Conservation (phyloP, 2,329 filamentous ascomycete species). For the Graphilbum sp. region DNA sequence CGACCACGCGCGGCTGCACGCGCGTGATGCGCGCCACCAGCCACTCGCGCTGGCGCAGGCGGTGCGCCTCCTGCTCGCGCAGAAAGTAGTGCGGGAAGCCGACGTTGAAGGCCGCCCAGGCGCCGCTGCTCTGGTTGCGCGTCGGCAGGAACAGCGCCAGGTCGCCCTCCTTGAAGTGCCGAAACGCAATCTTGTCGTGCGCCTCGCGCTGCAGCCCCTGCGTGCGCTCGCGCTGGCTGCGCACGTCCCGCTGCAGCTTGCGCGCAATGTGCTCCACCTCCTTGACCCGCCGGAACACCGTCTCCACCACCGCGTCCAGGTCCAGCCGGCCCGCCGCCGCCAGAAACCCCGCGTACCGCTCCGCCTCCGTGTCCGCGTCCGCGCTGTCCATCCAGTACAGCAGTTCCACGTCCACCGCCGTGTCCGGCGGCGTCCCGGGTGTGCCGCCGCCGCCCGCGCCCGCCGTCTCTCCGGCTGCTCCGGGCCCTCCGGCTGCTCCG, state of each 20-base stretch:
- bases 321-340: conserved; percentile 62
- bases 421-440: too few species aligned
- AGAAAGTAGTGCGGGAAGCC: conserved; percentile 95
- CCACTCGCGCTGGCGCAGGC: conserved; percentile 76
- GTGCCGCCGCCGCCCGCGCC: too few species aligned
- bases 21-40: conserved; percentile 86
- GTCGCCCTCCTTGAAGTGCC: conserved; percentile 91
- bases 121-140: conserved; percentile 80
- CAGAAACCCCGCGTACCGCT: conserved; percentile 62
- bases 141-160: conserved; percentile 88
- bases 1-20: conserved; percentile 84
- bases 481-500: background rate
- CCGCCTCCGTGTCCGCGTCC: conserved; percentile 48
- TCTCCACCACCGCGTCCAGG: conserved; percentile 68
- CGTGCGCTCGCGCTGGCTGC: conserved; percentile 74
- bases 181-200: conserved; percentile 91
- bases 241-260: conserved; percentile 82
- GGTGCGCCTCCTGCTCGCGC: conserved; percentile 78
- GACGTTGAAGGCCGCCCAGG: conserved; percentile 97
- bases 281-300: conserved; percentile 75
- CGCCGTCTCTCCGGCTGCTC: conserved; percentile 22
- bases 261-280: conserved; percentile 87
- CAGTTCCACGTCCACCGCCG: conserved; percentile 50
- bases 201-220: conserved; percentile 68
- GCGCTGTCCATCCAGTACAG: conserved; percentile 61